Conservation (phyloP, 768 basidiomycete species). For the Tulasnella sp. region DNA sequence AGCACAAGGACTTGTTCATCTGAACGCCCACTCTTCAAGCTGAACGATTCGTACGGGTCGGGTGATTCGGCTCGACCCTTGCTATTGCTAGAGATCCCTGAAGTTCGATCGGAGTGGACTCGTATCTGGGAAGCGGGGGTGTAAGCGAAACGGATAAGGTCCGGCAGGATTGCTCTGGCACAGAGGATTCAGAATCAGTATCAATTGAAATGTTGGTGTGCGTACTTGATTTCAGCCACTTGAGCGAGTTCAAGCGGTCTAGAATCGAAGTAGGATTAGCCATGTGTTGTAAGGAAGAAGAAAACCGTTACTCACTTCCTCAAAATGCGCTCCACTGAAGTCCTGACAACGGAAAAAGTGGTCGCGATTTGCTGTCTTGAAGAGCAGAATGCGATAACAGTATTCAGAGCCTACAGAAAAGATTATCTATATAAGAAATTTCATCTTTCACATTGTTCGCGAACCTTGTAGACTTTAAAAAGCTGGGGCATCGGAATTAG, state of each 20-base stretch:
- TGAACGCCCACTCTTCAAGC: slow-evolving; percentile 32
- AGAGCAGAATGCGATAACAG: slow-evolving; percentile 82
- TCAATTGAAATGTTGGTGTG: background rate
- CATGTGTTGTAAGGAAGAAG: slow-evolving; percentile 20
- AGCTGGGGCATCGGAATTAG: slow-evolving; percentile 42
- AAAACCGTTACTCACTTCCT: slow-evolving; percentile 53
- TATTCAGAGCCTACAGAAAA: slow-evolving; percentile 69
- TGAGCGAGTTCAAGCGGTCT: slow-evolving; percentile 75
- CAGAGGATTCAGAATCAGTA: background rate
- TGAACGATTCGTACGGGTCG: slow-evolving; percentile 40
- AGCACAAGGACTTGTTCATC: slow-evolving; percentile 50
- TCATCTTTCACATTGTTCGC: background rate
- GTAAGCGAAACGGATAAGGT: slow-evolving; percentile 78
- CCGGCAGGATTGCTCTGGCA: slow-evolving; percentile 71
- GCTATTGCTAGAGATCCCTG: slow-evolving; percentile 33
- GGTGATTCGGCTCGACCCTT: slow-evolving; percentile 42
- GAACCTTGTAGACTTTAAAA: slow-evolving; percentile 55
- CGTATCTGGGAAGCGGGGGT: slow-evolving; percentile 61
- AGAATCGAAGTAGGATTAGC: background rate
- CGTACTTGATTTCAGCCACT: slow-evolving; percentile 80
- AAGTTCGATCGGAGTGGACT: slow-evolving; percentile 45
- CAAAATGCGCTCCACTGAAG: slow-evolving; percentile 75
- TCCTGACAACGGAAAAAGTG: slow-evolving; percentile 69
- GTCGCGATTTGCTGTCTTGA: slow-evolving; percentile 74
- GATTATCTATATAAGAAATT: background rate